Evolutionary conservation across 2,329 filamentous ascomycete genomes (phyloP), one percentile per base, ranked within the genome.

Genomic region (Colletotrichum sansevieriae): DNA sequence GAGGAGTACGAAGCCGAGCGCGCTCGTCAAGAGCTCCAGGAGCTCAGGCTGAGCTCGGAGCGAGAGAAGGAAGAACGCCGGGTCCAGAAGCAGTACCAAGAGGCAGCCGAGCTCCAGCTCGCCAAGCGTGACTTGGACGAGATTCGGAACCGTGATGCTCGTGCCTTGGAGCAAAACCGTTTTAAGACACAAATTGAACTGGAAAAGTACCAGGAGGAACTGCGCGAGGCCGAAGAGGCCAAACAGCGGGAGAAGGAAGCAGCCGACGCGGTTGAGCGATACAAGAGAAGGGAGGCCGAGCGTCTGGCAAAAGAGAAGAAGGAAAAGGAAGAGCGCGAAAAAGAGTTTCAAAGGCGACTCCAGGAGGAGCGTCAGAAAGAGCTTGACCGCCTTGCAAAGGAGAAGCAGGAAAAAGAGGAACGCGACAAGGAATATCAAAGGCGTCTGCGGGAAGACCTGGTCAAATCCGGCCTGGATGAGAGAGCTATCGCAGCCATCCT

Each of bases 401-500:
- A 86, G 71, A 80, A 81, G 71, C 81, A 83, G 67, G 82, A 84
- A 64, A 82, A 81, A 62, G 85, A 85, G 66, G 75, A 81, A 66
- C 80, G 79, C 46, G 86, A 90, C 54, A 81, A 80, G 70, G 83
- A 89, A 73, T 89, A 87, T 72, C 83, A 85, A 74, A 80, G 81
- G 29, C 83, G 85, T 46, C 78, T 91, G 54, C 85, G 87, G 73
- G 86, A 89, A 71, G 84, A 89, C 57, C 79, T 91, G 43, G 78
- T 86, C 67, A 84, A 85, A 56, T 86, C 88, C 2, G 88, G 89
- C 3, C 79, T 91, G 47, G 84, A 86, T 73, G 87, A 89, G 73
- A 84, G 85, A 71, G 83, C 85, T 70, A 90, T 91, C 71, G 79
- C 83, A 47, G 87, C 87, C 20, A 86, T 91, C 70, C 76, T 90